A percentile compares a stretch with the other conserved stretches of the same genome.
phyloP scores from a whole-genome alignment of 305 asterid genomes.

The Plantago coronopus region DNA sequence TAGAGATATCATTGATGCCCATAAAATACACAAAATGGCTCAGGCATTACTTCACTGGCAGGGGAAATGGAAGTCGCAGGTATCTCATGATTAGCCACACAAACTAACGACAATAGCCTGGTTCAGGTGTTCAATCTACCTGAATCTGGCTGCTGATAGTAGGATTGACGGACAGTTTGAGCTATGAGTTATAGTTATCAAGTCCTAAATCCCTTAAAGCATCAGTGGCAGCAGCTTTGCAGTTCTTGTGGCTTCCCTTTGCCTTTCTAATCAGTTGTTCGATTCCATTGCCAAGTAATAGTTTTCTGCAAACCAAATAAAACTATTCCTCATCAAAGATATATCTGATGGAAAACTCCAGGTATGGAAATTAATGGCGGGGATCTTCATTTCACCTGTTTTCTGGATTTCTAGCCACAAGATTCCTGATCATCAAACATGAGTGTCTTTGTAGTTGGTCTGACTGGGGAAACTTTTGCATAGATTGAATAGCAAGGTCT shows the following conservation, averaged over 20 bases:
- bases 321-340: slow-evolving; percentile 9
- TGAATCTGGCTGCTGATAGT: background rate
- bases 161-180: background rate
- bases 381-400: slow-evolving; percentile 47
- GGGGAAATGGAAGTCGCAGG: too few relatives aligned
- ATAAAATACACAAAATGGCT: too few relatives aligned
- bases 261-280: slow-evolving; percentile 79
- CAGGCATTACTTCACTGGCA: too few relatives aligned
- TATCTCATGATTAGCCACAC: too few relatives aligned
- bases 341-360: background rate
- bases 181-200: slow-evolving; percentile 67
- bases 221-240: slow-evolving; percentile 90
- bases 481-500: slow-evolving; percentile 76
- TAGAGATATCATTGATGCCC: too few relatives aligned
- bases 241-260: slow-evolving; percentile 62
- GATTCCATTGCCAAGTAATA: slow-evolving; percentile 68
- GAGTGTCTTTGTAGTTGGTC: slow-evolving; percentile 73
- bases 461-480: slow-evolving; percentile 69
- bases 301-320: slow-evolving; percentile 43
- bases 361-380: background rate
- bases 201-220: slow-evolving; percentile 86
- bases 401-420: slow-evolving; percentile 81
- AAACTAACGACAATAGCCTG: background rate
- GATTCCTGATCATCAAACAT: slow-evolving; percentile 91
- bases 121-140: background rate